phyloP scores from a whole-genome alignment of 2,329 filamentous ascomycete genomes.

The Aspergillus ibericus region DNA sequence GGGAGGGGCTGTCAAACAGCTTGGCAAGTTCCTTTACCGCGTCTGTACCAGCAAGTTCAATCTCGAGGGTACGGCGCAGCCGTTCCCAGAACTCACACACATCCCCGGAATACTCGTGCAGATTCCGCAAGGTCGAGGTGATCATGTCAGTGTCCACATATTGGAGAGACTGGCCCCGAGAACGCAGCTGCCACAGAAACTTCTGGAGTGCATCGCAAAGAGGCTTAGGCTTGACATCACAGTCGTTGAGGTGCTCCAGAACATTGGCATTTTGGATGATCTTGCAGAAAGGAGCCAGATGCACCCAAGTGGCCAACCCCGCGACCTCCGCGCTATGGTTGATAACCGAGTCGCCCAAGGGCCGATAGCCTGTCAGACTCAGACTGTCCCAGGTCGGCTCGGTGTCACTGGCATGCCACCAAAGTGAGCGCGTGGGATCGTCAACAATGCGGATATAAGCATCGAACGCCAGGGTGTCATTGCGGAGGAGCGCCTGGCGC shows the following conservation, averaged over 20 bases:
- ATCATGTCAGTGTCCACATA: constrained; percentile 46
- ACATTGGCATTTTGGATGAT: constrained; percentile 53
- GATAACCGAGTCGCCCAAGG: constrained; percentile 48
- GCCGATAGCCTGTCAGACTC: constrained; percentile 58
- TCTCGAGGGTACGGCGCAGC: constrained; percentile 52
- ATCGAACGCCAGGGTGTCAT: constrained; percentile 63
- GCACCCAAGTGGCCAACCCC: constrained; percentile 58
- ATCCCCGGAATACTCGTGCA: constrained; percentile 50
- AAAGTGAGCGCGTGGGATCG: constrained; percentile 61
- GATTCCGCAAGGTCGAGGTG: constrained; percentile 41
- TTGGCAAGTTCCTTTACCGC: constrained; percentile 42
- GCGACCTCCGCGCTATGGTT: constrained; percentile 53
- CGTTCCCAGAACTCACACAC: constrained; percentile 58
- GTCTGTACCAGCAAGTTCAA: constrained; percentile 51
- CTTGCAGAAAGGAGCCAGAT: constrained; percentile 60
- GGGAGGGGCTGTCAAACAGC: constrained; percentile 49
- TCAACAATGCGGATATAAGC: constrained; percentile 62
- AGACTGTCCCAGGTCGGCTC: constrained; percentile 58
- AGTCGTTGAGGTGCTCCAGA: constrained; percentile 48
- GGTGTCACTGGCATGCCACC: constrained; percentile 58
- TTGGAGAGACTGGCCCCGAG: constrained; percentile 40
- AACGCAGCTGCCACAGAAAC: constrained; percentile 52
- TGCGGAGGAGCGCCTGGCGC: constrained; percentile 58
- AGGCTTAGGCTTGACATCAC: constrained; percentile 51
- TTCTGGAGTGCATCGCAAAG: constrained; percentile 53